Percentiles rank a stretch among this genome's conserved stretches.
Conservation (phyloP, 768 basidiomycete species). For the Boletus sp. region DNA sequence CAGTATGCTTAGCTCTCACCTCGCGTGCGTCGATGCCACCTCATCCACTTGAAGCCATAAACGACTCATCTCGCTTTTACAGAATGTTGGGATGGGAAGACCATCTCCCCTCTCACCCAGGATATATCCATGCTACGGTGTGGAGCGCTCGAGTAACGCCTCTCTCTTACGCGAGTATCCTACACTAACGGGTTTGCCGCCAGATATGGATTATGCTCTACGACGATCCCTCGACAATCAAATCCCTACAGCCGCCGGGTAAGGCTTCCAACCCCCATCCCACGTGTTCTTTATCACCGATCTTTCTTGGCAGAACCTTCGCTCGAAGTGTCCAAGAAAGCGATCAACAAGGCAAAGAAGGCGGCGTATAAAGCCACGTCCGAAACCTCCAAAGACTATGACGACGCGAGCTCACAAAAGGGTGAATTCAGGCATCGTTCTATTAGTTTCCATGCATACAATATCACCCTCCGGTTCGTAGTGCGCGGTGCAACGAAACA, state of each 20-base stretch:
- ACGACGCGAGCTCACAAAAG: slow-evolving; percentile 54
- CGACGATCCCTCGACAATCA: slow-evolving; percentile 66
- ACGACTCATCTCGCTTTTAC: not conserved
- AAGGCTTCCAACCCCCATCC: slow-evolving; percentile 20
- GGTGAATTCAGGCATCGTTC: slow-evolving; percentile 37
- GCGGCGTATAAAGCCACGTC: slow-evolving; percentile 56
- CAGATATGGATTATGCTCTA: slow-evolving; percentile 73
- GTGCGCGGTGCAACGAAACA: slow-evolving; percentile 29
- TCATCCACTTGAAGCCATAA: not conserved
- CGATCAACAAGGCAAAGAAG: slow-evolving; percentile 85
- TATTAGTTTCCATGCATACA: slow-evolving; percentile 7
- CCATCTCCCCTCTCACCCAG: slow-evolving; percentile 68
- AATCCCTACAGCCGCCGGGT: slow-evolving; percentile 37
- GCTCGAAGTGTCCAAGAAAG: slow-evolving; percentile 58
- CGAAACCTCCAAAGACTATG: slow-evolving; percentile 38
- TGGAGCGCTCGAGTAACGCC: slow-evolving; percentile 60
- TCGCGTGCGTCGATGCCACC: slow-evolving; percentile 53
- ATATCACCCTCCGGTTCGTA: slow-evolving; percentile 15
- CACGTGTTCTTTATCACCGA: slow-evolving; percentile 23
- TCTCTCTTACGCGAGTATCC: slow-evolving; percentile 4
- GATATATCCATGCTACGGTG: slow-evolving; percentile 70
- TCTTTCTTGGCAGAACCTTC: slow-evolving; percentile 10
- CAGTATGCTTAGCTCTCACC: slow-evolving; percentile 81
- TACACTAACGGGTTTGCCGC: slow-evolving; percentile 9
- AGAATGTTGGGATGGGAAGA: slow-evolving; percentile 86